Base-by-base conservation (phyloP, 495 filamentous ascomycete genomes). In the Bathelium albidoporum region DNA sequence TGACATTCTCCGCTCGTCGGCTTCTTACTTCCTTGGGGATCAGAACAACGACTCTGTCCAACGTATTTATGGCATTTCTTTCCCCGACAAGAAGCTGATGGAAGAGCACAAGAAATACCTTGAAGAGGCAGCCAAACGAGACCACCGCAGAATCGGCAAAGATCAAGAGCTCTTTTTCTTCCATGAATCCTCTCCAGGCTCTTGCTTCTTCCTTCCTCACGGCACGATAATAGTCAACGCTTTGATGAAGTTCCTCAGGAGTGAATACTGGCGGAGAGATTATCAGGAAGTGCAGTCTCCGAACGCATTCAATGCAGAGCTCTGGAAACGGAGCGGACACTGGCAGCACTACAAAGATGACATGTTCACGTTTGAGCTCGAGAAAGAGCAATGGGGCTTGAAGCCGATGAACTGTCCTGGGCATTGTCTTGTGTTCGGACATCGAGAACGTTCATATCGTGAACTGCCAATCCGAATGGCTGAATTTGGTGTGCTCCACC, bases 351-450 rank as follows among this genome's bases (percentile, higher is more conserved):
- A 98, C 81, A 82, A 89, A 66, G 93, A 97, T 31, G 90, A 96
- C 74, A 97, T 98, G 94, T 97, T 97, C 78, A 84, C 86, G 41
- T 82, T 97, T 62, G 86, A 95, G 36, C 83, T 92, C 36, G 91
- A 97, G 71, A 96, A 97, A 81, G 85, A 90, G 62, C 83, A 88
- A 55, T 91, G 83, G 73, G 88, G 79, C 14, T 81, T 98, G 44
- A 98, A 98, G 78, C 94, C 95, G 36, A 98, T 98, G 94, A 97
- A 97, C 76, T 98, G 94, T 76, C 94, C 95, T 2, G 90, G 89
- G 9, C 89, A 94, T 74, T 89, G 85, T 68, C 73, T 89, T 29
- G 81, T 95, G 62, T 95, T 94, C 72, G 81, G 77, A 18, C 87
- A 89, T 72, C 81, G 88, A 60, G 91, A 88, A 66, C 82, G 87